Conservation (phyloP, 202 grass and related monocot species). For the Schoenoplectus triqueter region DNA sequence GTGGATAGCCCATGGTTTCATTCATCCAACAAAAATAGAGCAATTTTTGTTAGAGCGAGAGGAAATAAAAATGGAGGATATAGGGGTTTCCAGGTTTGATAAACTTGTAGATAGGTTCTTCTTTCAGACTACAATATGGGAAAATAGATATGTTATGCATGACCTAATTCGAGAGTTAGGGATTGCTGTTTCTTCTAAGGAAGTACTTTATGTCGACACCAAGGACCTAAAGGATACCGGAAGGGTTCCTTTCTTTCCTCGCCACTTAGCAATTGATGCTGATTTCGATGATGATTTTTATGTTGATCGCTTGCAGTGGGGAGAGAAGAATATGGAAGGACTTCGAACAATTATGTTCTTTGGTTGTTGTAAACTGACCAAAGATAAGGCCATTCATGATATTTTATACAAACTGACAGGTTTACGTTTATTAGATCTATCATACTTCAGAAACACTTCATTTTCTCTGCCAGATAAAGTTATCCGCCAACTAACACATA, state of each 20-base stretch:
- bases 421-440: slow-evolving; percentile 43
- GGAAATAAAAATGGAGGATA: neutral
- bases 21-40: neutral
- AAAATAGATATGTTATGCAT: slow-evolving; percentile 36
- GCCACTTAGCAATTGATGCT: slow-evolving; percentile 12
- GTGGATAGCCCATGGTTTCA: slow-evolving; percentile 51
- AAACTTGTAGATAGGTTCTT: slow-evolving; percentile 37
- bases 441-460: slow-evolving; percentile 7
- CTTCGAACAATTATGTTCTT: slow-evolving; percentile 38
- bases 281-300: neutral
- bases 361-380: neutral
- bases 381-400: neutral
- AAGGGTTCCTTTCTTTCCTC: neutral
- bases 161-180: slow-evolving; percentile 40
- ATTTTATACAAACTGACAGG: neutral
- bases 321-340: neutral
- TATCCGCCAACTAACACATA: slow-evolving; percentile 34
- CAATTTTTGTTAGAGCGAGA: neutral
- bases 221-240: neutral
- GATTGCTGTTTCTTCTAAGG: neutral
- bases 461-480: neutral
- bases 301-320: neutral
- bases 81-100: slow-evolving; percentile 19
- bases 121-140: neutral
- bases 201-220: neutral